Evolutionary conservation across 805 yeast species (phyloP).

Genomic region (Hanseniaspora pseudoguilliermondii): DNA sequence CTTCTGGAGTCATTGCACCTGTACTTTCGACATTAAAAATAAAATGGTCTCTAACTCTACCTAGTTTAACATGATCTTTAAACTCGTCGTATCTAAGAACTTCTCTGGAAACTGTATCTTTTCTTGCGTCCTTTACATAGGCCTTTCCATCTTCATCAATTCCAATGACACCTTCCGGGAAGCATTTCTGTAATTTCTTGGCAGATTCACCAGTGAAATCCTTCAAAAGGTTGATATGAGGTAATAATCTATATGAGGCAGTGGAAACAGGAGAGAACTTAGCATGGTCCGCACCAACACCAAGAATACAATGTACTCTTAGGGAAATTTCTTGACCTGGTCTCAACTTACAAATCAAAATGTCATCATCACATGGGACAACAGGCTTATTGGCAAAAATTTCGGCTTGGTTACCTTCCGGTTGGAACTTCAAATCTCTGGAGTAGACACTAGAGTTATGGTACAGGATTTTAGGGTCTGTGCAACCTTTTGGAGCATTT

Average conservation of each 20-base stretch:
- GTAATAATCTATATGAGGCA: slow-evolving; percentile 87
- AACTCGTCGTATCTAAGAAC: slow-evolving; percentile 89
- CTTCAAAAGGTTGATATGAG: slow-evolving; percentile 62
- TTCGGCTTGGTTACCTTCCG: slow-evolving; percentile 77
- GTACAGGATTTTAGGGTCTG: slow-evolving; percentile 73
- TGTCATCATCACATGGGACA: slow-evolving; percentile 74
- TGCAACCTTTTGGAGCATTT: slow-evolving; percentile 61
- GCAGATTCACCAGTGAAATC: slow-evolving; percentile 74
- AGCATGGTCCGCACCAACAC: slow-evolving; percentile 91
- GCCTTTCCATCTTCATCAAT: slow-evolving; percentile 54
- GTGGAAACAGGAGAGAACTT: slow-evolving; percentile 95
- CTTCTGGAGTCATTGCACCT: slow-evolving; percentile 96
- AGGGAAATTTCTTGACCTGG: slow-evolving; percentile 94
- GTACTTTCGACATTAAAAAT: slow-evolving; percentile 89
- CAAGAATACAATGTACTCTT: slow-evolving; percentile 80
- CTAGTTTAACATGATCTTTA: slow-evolving; percentile 75
- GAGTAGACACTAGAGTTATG: slow-evolving; percentile 82
- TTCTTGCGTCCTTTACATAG: slow-evolving; percentile 74
- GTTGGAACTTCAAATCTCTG: slow-evolving; percentile 74
- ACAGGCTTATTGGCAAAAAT: slow-evolving; percentile 54
- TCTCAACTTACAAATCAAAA: slow-evolving; percentile 78
- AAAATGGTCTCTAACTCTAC: slow-evolving; percentile 84
- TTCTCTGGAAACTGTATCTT: slow-evolving; percentile 93
- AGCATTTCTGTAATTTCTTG: slow-evolving; percentile 68
- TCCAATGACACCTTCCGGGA: slow-evolving; percentile 85